These are phyloP conservation scores for Diplogelasinospora grovesii DNA, from an alignment of 495 filamentous ascomycete species.

Conservation along the genomic window DNA sequence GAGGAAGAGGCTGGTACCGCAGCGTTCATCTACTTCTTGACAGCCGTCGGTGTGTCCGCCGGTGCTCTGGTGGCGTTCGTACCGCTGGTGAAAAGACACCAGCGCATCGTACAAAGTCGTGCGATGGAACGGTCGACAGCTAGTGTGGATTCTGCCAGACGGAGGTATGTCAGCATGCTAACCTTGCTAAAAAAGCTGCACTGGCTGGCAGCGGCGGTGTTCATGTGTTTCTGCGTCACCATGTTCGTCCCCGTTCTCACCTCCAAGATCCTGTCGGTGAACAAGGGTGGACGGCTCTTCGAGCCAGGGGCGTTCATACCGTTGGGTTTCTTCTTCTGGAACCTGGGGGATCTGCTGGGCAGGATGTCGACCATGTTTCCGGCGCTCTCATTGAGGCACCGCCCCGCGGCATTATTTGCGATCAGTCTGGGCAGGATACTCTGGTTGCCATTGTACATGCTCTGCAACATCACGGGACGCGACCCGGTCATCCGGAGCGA, in stretches of 20 bases:
- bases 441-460: slow-evolving; percentile 79
- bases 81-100: slow-evolving; percentile 41
- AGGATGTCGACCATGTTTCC: slow-evolving; percentile 64
- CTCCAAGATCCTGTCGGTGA: slow-evolving; percentile 66
- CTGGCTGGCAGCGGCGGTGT: slow-evolving; percentile 63
- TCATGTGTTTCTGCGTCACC: slow-evolving; percentile 70
- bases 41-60: slow-evolving; percentile 60
- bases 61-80: slow-evolving; percentile 52
- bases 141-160: slow-evolving; percentile 33
- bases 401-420: slow-evolving; percentile 57
- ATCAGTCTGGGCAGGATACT: slow-evolving; percentile 53
- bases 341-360: slow-evolving; percentile 75
- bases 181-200: slow-evolving; percentile 65
- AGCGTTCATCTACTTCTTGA: slow-evolving; percentile 87
- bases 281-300: slow-evolving; percentile 54
- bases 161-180: slow-evolving; percentile 58
- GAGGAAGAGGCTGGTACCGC: slow-evolving; percentile 44
- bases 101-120: slow-evolving; percentile 33
- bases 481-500: slow-evolving; percentile 71
- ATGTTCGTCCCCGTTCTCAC: slow-evolving; percentile 97
- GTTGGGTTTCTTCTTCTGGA: slow-evolving; percentile 89
- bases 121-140: slow-evolving; percentile 28
- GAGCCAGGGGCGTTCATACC: slow-evolving; percentile 76
- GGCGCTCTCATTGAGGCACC: slow-evolving; percentile 49
- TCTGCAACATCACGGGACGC: slow-evolving; percentile 75